Evolutionary conservation across 208 protist genomes (phyloP).

Genomic region (Leptomonas seymouri): DNA sequence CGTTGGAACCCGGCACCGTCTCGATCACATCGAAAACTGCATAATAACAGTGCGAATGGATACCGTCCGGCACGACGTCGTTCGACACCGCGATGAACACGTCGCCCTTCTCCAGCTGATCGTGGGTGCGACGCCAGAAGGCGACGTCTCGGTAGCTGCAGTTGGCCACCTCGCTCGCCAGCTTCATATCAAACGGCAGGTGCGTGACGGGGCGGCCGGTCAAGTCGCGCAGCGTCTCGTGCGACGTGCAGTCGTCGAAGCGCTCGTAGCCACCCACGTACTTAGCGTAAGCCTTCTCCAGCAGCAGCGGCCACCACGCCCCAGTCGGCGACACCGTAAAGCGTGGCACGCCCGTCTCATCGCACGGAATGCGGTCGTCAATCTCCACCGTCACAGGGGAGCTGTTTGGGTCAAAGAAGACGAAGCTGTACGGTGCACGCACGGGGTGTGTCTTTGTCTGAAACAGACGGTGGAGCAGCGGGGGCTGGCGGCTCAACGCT

Average conservation of each 20-base stretch:
- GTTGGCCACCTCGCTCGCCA: constrained; percentile 70
- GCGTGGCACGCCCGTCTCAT: constrained; percentile 62
- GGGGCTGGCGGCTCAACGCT: constrained; percentile 57
- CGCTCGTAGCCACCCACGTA: constrained; percentile 82
- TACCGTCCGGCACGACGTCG: constrained; percentile 50
- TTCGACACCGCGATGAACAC: constrained; percentile 72
- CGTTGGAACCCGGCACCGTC: constrained; percentile 35
- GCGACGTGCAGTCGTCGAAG: constrained; percentile 78
- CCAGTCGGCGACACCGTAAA: constrained; percentile 67
- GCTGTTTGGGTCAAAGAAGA: constrained; percentile 78
- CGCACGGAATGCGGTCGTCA: constrained; percentile 80
- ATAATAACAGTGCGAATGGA: constrained; percentile 78
- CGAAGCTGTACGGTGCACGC: constrained; percentile 70
- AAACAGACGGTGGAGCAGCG: constrained; percentile 70
- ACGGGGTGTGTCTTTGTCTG: constrained; percentile 62
- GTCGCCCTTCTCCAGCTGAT: constrained; percentile 66
- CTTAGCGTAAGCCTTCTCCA: constrained; percentile 94
- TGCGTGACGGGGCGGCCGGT: constrained; percentile 83
- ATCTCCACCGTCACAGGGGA: constrained; percentile 65
- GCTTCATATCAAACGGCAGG: constrained; percentile 75
- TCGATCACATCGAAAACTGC: constrained; percentile 72
- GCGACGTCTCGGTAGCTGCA: constrained; percentile 42
- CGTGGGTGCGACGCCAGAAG: constrained; percentile 69
- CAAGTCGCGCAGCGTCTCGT: constrained; percentile 85
- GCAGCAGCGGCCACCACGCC: constrained; percentile 81